Conservation (phyloP, 2,329 filamentous ascomycete genomes). For the Penicillium sp. region DNA sequence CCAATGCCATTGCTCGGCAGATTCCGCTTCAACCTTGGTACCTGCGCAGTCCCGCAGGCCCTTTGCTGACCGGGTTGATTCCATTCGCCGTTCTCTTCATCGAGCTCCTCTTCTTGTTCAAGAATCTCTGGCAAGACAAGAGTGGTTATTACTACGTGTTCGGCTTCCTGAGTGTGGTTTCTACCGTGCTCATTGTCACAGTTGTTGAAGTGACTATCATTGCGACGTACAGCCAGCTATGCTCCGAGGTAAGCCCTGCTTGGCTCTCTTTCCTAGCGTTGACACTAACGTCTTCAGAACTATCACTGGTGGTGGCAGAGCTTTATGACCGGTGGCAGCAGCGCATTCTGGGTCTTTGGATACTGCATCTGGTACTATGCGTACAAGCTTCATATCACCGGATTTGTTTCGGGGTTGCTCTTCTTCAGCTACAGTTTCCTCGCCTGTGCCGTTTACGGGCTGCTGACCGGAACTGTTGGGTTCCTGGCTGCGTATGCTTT, state of each 20-base stretch:
- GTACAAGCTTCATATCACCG: constrained; percentile 77
- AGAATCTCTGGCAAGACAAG: constrained; percentile 88
- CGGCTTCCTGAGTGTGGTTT: constrained; percentile 78
- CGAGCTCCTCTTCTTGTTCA: constrained; percentile 84
- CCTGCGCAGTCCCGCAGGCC: constrained; percentile 63
- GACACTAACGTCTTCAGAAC: constrained; percentile 54
- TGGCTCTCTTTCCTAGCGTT: background rate
- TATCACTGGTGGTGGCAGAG: constrained; percentile 94
- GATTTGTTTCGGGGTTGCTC: constrained; percentile 76
- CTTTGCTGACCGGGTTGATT: constrained; percentile 74
- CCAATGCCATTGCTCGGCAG: constrained; percentile 71
- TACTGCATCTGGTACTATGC: constrained; percentile 87
- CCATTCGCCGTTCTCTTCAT: constrained; percentile 89
- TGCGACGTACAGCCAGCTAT: constrained; percentile 79
- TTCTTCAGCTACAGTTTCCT: constrained; percentile 87
- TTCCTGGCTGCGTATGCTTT: constrained; percentile 85
- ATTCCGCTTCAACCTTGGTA: constrained; percentile 80
- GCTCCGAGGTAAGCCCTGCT: constrained; percentile 63
- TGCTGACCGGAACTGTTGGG: constrained; percentile 81
- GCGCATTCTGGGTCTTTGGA: constrained; percentile 77
- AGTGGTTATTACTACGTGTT: constrained; percentile 92
- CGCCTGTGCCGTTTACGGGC: constrained; percentile 78
- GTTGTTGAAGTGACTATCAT: constrained; percentile 84
- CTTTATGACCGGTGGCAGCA: constrained; percentile 77
- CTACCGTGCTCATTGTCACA: constrained; percentile 72